Evolutionary conservation across 2,329 filamentous ascomycete genomes (phyloP).

Genomic region (Fusarium nisikadoi): DNA sequence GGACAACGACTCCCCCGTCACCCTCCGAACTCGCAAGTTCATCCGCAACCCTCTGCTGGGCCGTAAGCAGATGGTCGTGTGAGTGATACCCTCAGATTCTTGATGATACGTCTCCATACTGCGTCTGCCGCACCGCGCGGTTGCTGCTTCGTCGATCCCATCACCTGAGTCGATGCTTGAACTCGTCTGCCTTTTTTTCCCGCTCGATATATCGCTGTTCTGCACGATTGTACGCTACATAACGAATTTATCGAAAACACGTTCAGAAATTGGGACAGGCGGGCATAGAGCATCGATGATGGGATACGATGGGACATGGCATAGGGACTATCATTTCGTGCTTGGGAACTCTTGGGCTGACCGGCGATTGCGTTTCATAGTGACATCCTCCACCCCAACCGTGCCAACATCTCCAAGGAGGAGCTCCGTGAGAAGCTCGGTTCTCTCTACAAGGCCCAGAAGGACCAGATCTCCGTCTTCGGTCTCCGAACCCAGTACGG

Average conservation of each 20-base stretch:
- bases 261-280: constrained; percentile 18
- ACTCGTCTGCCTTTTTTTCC: neutral
- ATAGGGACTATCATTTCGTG: constrained; percentile 2
- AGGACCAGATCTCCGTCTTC: constrained; percentile 98
- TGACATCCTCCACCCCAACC: constrained; percentile 99
- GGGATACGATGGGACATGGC: neutral
- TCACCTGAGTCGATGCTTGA: constrained; percentile 28
- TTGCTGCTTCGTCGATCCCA: constrained; percentile 3
- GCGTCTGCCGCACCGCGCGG: constrained; percentile 7
- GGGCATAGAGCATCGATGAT: constrained; percentile 19
- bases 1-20: constrained; percentile 81
- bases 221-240: constrained; percentile 13
- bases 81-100: constrained; percentile 61
- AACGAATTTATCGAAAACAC: constrained; percentile 14
- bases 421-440: constrained; percentile 96
- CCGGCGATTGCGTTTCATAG: constrained; percentile 60
- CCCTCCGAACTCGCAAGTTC: constrained; percentile 99
- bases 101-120: constrained; percentile 12
- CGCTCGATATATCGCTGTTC: constrained; percentile 15
- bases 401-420: constrained; percentile 98
- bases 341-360: constrained; percentile 41
- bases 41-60: constrained; percentile 99
- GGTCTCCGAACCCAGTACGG: constrained; percentile 98
- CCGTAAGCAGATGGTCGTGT: constrained; percentile 99
- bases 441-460: constrained; percentile 96